Conservation (phyloP, 495 filamentous ascomycete genomes). For the Thermothielavioides terrestris region DNA sequence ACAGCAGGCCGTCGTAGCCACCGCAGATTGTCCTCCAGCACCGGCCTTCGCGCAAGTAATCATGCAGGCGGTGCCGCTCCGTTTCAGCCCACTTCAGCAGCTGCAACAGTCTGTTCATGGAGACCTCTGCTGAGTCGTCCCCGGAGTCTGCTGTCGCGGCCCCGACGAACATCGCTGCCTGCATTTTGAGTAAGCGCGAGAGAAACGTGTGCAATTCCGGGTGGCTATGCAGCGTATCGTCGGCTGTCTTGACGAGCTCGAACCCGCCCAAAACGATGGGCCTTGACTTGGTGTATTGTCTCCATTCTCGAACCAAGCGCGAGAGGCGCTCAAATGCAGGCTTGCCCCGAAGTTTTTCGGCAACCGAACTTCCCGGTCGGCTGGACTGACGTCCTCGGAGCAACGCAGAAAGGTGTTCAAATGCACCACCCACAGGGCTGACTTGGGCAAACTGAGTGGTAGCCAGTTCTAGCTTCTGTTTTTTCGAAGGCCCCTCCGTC, state of each 20-base stretch:
- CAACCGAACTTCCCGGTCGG: not conserved
- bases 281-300: not conserved
- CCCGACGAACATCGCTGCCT: conserved; percentile 8
- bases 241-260: conserved; percentile 11
- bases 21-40: conserved; percentile 25
- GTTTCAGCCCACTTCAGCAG: conserved; percentile 17
- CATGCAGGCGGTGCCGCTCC: conserved; percentile 13
- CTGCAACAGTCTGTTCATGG: conserved; percentile 8
- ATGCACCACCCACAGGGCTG: not conserved
- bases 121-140: not conserved
- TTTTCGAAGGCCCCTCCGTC: not conserved
- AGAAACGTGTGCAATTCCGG: conserved; percentile 20
- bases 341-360: conserved; percentile 8
- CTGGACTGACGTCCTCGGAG: conserved; percentile 3
- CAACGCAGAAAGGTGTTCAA: conserved; percentile 9
- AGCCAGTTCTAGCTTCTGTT: conserved; percentile 3
- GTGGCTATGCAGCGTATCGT: conserved; percentile 5
- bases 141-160: not conserved
- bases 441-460: not conserved
- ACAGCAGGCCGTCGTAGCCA: conserved; percentile 17
- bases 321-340: conserved; percentile 21
- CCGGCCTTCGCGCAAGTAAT: conserved; percentile 24
- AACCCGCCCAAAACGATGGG: conserved; percentile 4
- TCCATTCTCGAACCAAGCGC: conserved; percentile 20
- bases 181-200: conserved; percentile 20